Base-by-base conservation (phyloP, 1,139 yeast species). In the Suhomyces terraborum region DNA sequence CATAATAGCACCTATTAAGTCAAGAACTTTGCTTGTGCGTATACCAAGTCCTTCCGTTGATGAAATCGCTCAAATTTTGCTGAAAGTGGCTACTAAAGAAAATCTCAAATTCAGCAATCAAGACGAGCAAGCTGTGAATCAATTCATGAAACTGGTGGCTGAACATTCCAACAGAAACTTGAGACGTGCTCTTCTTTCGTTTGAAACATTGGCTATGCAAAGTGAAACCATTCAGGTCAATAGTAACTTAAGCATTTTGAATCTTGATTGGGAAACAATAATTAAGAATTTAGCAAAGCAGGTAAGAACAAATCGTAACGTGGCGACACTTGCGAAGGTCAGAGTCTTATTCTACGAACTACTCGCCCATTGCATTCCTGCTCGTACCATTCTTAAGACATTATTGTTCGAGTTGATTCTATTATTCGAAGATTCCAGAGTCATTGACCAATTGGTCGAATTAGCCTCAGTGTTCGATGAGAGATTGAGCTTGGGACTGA, bases 361-460 rank as follows among this genome's bases (percentile, higher is more conserved):
- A 32, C 66, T 93, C 35, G 81, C 97, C 0, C 98, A 93, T 63
- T 91, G 98, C 53, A 89, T 94, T 35, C 98, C 98, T 1, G 84
- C 98, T 1, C 75, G 83, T 44, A 69, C 81, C 14, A 83, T 93
- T 21, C 68, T 93, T 52, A 88, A 87, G 56, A 80, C 77, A 13
- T 66, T 91, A 41, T 67, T 84, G 23, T 76, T 83, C 51, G 75
- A 77, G 34, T 65, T 91, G 44, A 59, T 89, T 52, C 50, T 46
- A 47, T 37, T 61, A 2, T 69, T 75, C 22, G 68, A 67, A 23
- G 27, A 29, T 6, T 66, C 65, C 53, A 50, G 34, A 40, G 65
- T 75, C 2, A 75, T 80, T 27, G 61, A 73, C 8, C 74, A 69
- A 12, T 69, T 93, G 36, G 79, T 88, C n/a, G 77, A 77, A 10